A percentile compares a stretch with the other conserved stretches of the same genome.
These are phyloP conservation scores for Phytophthora litchii DNA, from an alignment of 352 stramenopile species.

Conservation along the genomic window DNA sequence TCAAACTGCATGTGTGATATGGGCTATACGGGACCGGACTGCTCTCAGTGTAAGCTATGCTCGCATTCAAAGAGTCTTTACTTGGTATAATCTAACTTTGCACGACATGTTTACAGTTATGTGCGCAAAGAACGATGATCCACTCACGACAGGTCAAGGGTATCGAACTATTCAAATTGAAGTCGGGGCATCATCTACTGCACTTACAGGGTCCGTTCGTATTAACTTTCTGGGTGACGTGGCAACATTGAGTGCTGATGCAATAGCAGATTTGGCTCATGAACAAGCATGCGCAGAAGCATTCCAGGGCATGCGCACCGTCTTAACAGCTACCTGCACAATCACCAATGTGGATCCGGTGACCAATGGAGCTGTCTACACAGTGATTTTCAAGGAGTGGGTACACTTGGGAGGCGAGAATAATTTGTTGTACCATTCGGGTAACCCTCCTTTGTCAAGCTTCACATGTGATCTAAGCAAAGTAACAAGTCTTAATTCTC, in stretches of 20 bases:
- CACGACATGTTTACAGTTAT: conserved; percentile 47
- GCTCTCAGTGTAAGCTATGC: conserved; percentile 62
- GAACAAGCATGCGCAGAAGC: conserved; percentile 47
- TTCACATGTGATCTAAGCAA: conserved; percentile 82
- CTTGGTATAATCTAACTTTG: not conserved
- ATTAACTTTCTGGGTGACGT: conserved; percentile 60
- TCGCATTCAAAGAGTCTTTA: not conserved
- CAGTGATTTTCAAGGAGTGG: conserved; percentile 71
- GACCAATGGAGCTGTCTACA: conserved; percentile 67
- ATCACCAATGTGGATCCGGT: conserved; percentile 35
- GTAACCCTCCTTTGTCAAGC: conserved; percentile 69
- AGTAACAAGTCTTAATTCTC: conserved; percentile 47
- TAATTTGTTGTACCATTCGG: conserved; percentile 80
- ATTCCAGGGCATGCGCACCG: conserved; percentile 51
- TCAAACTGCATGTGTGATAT: conserved; percentile 83
- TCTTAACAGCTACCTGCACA: conserved; percentile 44
- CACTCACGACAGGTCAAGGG: conserved; percentile 71
- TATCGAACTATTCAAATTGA: conserved; percentile 67
- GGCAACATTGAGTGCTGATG: conserved; percentile 47
- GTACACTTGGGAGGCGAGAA: conserved; percentile 70
- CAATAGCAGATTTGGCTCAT: conserved; percentile 31
- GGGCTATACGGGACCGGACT: conserved; percentile 85
- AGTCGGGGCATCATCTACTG: conserved; percentile 31
- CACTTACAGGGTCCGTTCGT: conserved; percentile 42
- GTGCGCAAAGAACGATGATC: conserved; percentile 90